phyloP scores from a whole-genome alignment of 257 asterid species.

The Plantago ovata region DNA sequence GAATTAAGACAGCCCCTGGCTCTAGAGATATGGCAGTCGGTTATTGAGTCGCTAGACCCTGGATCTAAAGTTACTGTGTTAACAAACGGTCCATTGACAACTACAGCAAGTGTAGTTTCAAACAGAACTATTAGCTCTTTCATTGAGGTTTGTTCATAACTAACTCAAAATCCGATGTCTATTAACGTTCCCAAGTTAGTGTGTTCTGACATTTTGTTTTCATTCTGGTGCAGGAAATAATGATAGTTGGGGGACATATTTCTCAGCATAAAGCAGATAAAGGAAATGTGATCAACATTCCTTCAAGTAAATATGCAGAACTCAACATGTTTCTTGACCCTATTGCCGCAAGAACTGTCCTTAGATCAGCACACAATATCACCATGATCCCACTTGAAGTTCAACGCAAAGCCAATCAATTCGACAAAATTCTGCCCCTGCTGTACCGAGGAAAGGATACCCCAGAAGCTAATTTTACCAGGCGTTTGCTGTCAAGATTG shows the following conservation, averaged over 20 bases:
- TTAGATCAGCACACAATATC: slow-evolving; percentile 43
- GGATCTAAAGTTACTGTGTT: slow-evolving; percentile 63
- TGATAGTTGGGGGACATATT: slow-evolving; percentile 75
- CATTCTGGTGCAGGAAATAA: slow-evolving; percentile 45
- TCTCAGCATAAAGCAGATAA: slow-evolving; percentile 23
- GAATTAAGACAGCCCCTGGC: slow-evolving; percentile 80
- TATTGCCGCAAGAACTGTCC: slow-evolving; percentile 60
- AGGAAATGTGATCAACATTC: slow-evolving; percentile 65
- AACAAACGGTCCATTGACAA: slow-evolving; percentile 87
- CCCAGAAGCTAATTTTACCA: slow-evolving; percentile 51
- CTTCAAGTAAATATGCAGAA: slow-evolving; percentile 60
- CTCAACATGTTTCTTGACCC: slow-evolving; percentile 86
- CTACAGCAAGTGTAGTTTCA: slow-evolving; percentile 55
- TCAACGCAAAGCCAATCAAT: slow-evolving; percentile 49
- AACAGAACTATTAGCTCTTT: slow-evolving; percentile 35
- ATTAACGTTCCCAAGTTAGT: background rate
- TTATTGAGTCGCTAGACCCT: slow-evolving; percentile 41
- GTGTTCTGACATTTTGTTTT: slow-evolving; percentile 6
- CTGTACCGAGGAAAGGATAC: slow-evolving; percentile 44
- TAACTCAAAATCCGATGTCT: background rate
- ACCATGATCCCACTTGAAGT: slow-evolving; percentile 65
- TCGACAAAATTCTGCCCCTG: slow-evolving; percentile 20
- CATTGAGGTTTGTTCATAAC: slow-evolving; percentile 40
- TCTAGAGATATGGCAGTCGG: slow-evolving; percentile 63
- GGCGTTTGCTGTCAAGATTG: slow-evolving; percentile 51